Conservation (phyloP, 1,284 basidiomycete species). For the Agaricales sp. region DNA sequence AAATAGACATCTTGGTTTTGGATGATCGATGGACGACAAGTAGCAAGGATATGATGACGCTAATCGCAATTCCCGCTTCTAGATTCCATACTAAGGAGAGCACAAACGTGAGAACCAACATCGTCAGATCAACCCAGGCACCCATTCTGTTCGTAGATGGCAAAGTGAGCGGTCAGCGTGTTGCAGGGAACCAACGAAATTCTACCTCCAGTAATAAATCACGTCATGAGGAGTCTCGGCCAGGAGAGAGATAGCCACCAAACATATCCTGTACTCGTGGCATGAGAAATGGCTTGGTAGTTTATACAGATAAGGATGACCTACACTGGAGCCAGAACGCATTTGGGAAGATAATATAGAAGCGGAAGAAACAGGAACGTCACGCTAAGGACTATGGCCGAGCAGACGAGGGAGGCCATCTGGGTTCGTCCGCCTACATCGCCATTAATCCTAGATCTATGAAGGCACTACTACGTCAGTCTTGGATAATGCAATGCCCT, state of each 20-base stretch:
- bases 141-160: conserved; percentile 45
- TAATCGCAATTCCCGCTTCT: conserved; percentile 78
- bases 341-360: conserved; percentile 43
- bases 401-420: conserved; percentile 78
- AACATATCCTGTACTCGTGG: conserved; percentile 42
- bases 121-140: conserved; percentile 79
- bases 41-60: conserved; percentile 76
- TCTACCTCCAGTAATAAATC: conserved; percentile 72
- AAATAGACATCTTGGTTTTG: conserved; percentile 40
- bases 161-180: conserved; percentile 1
- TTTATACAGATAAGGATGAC: conserved; percentile 17
- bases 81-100: conserved; percentile 74
- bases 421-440: conserved; percentile 83
- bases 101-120: conserved; percentile 81
- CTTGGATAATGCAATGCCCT: neutral
- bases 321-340: conserved; percentile 71
- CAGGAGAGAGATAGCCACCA: conserved; percentile 82
- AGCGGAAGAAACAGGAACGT: conserved; percentile 78
- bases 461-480: neutral
- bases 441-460: conserved; percentile 73
- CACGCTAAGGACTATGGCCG: conserved; percentile 64
- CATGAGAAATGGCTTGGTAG: too few relatives aligned
- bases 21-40: conserved; percentile 85
- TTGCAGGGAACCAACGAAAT: conserved; percentile 16
- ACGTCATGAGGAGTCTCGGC: conserved; percentile 83